Conservation (phyloP, 352 stramenopile species). For the Phytophthora multivora region DNA sequence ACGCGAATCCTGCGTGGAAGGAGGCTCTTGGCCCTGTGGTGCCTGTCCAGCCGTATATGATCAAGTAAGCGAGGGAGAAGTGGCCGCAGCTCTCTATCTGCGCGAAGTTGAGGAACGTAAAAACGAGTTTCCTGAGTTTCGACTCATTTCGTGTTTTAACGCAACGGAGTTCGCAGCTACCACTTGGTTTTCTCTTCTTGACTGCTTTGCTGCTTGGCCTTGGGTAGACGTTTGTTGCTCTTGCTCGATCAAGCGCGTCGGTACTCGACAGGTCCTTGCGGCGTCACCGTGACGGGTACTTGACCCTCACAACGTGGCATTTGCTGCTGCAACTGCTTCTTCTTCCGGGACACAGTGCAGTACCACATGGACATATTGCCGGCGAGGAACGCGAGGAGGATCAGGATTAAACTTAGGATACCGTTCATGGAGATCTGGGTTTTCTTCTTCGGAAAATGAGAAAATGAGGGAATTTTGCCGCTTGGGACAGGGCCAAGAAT, state of each 20-base stretch:
- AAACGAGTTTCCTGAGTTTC: not conserved
- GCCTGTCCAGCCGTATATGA: constrained; percentile 37
- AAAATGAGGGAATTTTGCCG: not conserved
- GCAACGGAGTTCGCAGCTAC: not conserved
- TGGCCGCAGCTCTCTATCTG: not conserved
- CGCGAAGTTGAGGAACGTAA: constrained; percentile 4
- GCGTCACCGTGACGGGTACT: constrained; percentile 26
- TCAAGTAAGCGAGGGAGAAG: constrained; percentile 15
- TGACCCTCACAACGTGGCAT: constrained; percentile 20
- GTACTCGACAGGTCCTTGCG: constrained; percentile 30
- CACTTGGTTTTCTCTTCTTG: not conserved
- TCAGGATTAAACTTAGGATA: constrained; percentile 28
- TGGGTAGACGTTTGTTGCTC: not conserved
- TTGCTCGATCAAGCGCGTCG: constrained; percentile 16
- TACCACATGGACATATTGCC: constrained; percentile 30
- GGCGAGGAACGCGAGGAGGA: constrained; percentile 33
- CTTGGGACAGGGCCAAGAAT: constrained; percentile 1
- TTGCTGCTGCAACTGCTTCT: constrained; percentile 24
- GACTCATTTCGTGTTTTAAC: not conserved
- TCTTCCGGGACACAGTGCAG: constrained; percentile 21
- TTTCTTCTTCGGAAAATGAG: not conserved
- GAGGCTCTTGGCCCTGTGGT: constrained; percentile 57
- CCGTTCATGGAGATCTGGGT: constrained; percentile 4
- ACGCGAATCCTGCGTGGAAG: constrained; percentile 71
- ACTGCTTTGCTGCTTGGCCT: not conserved